Conservation (phyloP, 2,329 filamentous ascomycete genomes). For the Lecanicillium sp. region DNA sequence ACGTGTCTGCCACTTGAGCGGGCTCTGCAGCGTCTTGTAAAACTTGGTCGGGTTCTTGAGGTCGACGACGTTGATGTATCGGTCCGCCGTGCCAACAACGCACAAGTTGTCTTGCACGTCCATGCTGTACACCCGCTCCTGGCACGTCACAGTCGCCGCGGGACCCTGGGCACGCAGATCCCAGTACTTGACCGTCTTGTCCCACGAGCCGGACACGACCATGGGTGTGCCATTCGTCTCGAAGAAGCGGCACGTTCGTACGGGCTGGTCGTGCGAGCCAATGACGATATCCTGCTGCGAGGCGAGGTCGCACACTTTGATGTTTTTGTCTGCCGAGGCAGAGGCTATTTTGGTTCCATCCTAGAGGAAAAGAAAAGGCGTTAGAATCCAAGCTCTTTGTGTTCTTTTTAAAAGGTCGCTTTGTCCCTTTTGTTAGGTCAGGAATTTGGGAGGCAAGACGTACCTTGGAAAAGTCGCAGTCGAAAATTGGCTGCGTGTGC, state of each 20-base stretch:
- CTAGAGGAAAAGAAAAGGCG: too few species aligned
- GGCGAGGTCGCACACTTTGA: conserved; percentile 77
- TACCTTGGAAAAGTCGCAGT: conserved; percentile 83
- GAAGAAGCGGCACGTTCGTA: conserved; percentile 72
- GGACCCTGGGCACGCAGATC: conserved; percentile 62
- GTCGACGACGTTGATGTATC: conserved; percentile 93
- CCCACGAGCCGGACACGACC: conserved; percentile 87
- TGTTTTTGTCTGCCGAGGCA: conserved; percentile 82
- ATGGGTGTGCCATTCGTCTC: conserved; percentile 65
- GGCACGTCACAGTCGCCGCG: conserved; percentile 56
- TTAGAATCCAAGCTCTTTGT: background rate
- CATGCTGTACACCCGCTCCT: conserved; percentile 83
- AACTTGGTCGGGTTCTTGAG: conserved; percentile 80
- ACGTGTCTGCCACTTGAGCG: conserved; percentile 95
- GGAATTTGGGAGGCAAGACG: conserved; percentile 17
- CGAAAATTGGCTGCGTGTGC: conserved; percentile 77
- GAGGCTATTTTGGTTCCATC: conserved; percentile 86
- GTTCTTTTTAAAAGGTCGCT: conserved; percentile 7
- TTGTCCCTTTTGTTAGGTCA: background rate
- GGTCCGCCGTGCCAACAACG: conserved; percentile 86
- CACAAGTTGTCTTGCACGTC: conserved; percentile 83
- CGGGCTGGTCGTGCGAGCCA: conserved; percentile 75
- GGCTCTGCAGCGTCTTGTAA: conserved; percentile 94
- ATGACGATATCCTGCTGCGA: conserved; percentile 62
- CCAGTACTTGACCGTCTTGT: conserved; percentile 88